Base-by-base conservation (phyloP, 1,139 yeast species). In the Sugiyamaella castrensis region DNA sequence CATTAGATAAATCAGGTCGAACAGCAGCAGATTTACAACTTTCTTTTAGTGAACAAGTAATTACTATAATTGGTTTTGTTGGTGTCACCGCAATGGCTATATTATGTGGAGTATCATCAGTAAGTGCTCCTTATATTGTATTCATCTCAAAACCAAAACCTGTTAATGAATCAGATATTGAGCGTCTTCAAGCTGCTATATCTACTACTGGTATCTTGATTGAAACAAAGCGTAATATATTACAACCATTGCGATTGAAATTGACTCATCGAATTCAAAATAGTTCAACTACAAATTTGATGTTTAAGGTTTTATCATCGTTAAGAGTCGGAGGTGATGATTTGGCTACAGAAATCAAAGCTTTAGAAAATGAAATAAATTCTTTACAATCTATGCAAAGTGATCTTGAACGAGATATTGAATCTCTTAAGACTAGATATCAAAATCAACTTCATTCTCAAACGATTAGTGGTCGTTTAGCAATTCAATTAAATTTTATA, bases 71-170 rank as follows among this genome's bases (percentile, higher is more conserved):
- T 3, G 82, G 87, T 2, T 75, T 86, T 45, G 74, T 81, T 12
- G 95, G 95, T 1, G 81, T 86, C 26, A 80, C 87, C 0, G 70
- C 82, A 35, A 82, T 85, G 75, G 88, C 91, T 0, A 64, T 79
- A 0, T 68, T 87, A 35, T 82, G 89, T 2, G 95, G 94, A 0
- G 71, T 86, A 39, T 92, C 92, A 1, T 82, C 89, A 9, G 79
- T 81, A 12, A 75, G 89, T n/a, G 82, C 88, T 0, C 81, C 85
- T 1, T 77, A 76, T 68, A 71, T 67, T 53, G 71, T 53, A 43
- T 70, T 66, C 56, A 34, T 71, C 42, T 56, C 65, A 46, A 60
- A 60, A 40, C 51, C 59, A 6, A 54, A 57, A 27, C 58, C 54
- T 1, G 65, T 68, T 12, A 58, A 67, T 2, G 65, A 65, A 24